Base-by-base conservation (phyloP, 1,284 basidiomycete genomes). In the Leccinum griseonigrum region DNA sequence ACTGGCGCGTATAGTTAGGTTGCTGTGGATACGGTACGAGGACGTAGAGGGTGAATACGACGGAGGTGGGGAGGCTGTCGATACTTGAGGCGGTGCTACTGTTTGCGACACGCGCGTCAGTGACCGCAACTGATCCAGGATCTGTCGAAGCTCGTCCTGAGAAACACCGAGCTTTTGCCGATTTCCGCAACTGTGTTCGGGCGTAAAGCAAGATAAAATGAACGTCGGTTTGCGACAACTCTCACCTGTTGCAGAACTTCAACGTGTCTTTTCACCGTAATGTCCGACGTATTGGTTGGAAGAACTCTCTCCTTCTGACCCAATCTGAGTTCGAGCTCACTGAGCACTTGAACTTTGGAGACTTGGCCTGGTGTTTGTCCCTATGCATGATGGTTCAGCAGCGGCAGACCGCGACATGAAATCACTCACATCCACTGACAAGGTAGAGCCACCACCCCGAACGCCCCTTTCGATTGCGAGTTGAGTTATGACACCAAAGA, bases 141-240 rank as follows among this genome's bases (percentile, higher is more conserved):
- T 95, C 70, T 94, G 91, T 48, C 82, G 81, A 31, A 96, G 79
- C 71, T 96, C 91, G 29, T 86, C 85, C 67, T 90, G 87, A 2
- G 92, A 92, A 16, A 95, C 87, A 14, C 90, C 89, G 22, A 2
- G 86, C 83, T 69, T 91, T 87, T 1, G 95, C 90, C 36, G 95
- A 79, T 58, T 81, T 83, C 57, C 90, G 88, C 61, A 96, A 78
- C 91, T 95, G 57, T 56, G 18, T 56, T 46, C 11, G 22, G n/a
- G 26, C 38, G 43, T 43, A 16, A 34, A 55, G 57, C 66, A 31
- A 67, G 54, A 50, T 67, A 64, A 29, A 55, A n/a, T 32, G 36
- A 11, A 58, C 10, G 46, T 0, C 36, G 14, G 32, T 32, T 2
- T 32, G 11, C 43, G 13, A 40, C 54, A 22, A 60, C 46, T 48